Percentiles rank a stretch among this genome's conserved stretches.
Conservation (phyloP, 106 monocot species). For the Vanilla planifolia region DNA sequence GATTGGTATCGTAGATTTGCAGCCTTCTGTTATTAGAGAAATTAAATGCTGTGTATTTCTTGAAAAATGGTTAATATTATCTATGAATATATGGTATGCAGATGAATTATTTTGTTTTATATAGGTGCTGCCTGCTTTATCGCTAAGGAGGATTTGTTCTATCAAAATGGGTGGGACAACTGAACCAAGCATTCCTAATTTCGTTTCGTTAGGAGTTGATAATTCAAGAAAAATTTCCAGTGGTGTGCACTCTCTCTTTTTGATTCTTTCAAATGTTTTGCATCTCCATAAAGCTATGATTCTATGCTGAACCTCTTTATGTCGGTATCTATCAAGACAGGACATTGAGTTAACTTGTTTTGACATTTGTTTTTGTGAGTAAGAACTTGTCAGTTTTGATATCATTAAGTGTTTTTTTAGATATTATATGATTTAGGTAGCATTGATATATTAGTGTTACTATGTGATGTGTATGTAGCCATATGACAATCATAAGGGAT, state of each 20-base stretch:
- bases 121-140: background rate
- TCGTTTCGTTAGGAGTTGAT: background rate
- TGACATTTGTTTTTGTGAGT: no score
- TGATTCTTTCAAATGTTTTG: no score
- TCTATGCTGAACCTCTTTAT: no score
- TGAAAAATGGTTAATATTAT: background rate
- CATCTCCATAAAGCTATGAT: no score
- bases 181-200: conserved; percentile 1
- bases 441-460: no score
- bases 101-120: background rate
- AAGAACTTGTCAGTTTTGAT: no score
- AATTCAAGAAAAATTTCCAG: background rate
- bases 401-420: no score
- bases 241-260: background rate
- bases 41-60: background rate
- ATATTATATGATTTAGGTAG: no score
- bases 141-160: background rate
- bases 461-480: no score
- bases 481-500: no score
- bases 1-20: background rate
- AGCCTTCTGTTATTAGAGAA: background rate
- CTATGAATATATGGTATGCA: background rate
- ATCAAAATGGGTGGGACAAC: background rate
- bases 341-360: no score
- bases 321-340: no score